phyloP scores from a whole-genome alignment of 371 early-diverging fungal species.

The Haplosporangium sp. region DNA sequence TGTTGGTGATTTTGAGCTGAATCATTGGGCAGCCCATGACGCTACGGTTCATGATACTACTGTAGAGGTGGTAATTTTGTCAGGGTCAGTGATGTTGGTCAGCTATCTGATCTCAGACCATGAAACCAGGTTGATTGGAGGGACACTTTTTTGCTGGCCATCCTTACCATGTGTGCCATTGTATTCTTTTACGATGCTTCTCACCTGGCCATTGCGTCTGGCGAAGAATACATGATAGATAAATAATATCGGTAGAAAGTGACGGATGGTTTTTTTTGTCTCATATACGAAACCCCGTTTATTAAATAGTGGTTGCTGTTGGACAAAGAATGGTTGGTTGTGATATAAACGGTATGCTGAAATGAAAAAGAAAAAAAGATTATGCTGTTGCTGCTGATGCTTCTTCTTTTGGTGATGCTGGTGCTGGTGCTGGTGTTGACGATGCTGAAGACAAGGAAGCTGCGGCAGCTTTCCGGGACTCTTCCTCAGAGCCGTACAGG shows the following conservation, averaged over 20 bases:
- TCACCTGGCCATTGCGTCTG: background rate
- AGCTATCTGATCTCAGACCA: conserved; percentile 85
- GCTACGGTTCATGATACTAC: conserved; percentile 81
- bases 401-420: background rate
- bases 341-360: background rate
- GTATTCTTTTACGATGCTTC: conserved; percentile 71
- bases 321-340: background rate
- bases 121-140: conserved; percentile 89
- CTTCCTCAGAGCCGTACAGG: conserved; percentile 30
- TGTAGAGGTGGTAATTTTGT: conserved; percentile 84
- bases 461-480: conserved; percentile 8
- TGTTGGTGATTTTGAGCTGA: conserved; percentile 92
- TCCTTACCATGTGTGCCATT: conserved; percentile 81
- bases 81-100: conserved; percentile 85
- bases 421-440: conserved; percentile 6
- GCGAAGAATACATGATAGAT: background rate
- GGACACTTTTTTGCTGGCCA: conserved; percentile 70
- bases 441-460: conserved; percentile 16
- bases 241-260: no score
- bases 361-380: background rate
- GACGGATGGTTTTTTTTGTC: background rate
- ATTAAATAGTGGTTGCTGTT: background rate
- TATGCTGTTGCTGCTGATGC: conserved; percentile 8
- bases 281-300: no score
- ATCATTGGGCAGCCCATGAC: conserved; percentile 73